These are phyloP conservation scores for Moesziomyces globuligerus DNA, from an alignment of 1,284 basidiomycete species.

Conservation along the genomic window DNA sequence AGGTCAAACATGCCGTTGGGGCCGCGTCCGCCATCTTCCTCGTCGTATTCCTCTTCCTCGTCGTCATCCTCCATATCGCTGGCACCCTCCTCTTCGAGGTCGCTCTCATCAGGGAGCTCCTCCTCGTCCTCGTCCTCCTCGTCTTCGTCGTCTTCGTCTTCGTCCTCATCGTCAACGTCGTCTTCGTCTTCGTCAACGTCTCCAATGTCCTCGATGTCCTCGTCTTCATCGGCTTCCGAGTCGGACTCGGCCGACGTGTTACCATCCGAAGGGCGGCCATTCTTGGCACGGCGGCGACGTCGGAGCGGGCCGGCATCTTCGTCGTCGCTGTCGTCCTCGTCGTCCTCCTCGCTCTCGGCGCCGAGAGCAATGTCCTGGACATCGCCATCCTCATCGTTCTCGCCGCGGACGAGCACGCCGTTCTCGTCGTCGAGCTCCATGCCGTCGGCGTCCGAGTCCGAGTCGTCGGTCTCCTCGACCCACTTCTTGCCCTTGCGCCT, in stretches of 20 bases:
- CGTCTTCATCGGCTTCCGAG: conserved; percentile 38
- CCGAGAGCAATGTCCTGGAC: conserved; percentile 57
- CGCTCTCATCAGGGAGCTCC: conserved; percentile 48
- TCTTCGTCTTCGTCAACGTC: conserved; percentile 26
- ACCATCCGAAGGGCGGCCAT: conserved; percentile 33
- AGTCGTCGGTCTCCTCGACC: conserved; percentile 55
- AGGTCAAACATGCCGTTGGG: conserved; percentile 51
- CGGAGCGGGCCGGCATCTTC: conserved; percentile 42
- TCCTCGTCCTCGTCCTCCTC: conserved; percentile 38
- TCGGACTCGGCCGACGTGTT: conserved; percentile 42
- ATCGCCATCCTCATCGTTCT: conserved; percentile 50
- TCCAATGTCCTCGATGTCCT: conserved; percentile 15
- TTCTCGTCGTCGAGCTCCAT: conserved; percentile 42
- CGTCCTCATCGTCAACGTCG: conserved; percentile 21
- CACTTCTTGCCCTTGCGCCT: conserved; percentile 53
- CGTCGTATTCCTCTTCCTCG: conserved; percentile 52
- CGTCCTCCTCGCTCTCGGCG: conserved; percentile 44
- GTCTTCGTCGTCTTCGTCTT: conserved; percentile 29
- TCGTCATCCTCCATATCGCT: conserved; percentile 48
- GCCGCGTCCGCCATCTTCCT: conserved; percentile 32
- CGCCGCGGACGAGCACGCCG: conserved; percentile 38
- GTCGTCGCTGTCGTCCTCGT: conserved; percentile 39
- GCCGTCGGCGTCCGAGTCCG: conserved; percentile 42
- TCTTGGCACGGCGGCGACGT: conserved; percentile 27
- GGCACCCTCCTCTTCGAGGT: conserved; percentile 40